phyloP scores from a whole-genome alignment of 2,329 filamentous ascomycete species.

The Colletotrichum cereale region DNA sequence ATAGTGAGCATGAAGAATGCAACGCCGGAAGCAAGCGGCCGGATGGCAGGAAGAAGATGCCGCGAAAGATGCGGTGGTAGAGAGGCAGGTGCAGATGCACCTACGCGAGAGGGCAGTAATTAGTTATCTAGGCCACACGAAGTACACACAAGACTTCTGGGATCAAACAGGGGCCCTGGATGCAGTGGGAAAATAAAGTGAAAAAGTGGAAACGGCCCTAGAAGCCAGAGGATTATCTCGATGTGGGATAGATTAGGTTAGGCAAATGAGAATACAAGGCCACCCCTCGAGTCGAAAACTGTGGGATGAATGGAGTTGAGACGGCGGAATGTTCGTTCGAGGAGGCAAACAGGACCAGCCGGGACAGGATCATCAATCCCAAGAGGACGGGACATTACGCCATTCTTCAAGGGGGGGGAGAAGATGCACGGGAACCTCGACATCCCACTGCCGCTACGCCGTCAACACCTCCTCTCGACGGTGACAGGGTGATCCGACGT shows the following conservation, averaged over 20 bases:
- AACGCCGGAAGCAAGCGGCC: slow-evolving; percentile 14
- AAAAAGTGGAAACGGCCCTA: slow-evolving; percentile 38
- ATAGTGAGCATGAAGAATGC: slow-evolving; percentile 9
- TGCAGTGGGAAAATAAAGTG: slow-evolving; percentile 5
- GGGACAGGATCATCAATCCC: not conserved
- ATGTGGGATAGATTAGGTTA: slow-evolving; percentile 23
- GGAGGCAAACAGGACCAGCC: not conserved
- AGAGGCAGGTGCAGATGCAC: slow-evolving; percentile 26
- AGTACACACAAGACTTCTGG: slow-evolving; percentile 33
- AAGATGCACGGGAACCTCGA: not conserved
- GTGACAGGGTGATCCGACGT: slow-evolving; percentile 31
- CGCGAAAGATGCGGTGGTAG: not conserved
- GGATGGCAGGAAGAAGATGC: slow-evolving; percentile 9
- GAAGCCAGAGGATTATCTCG: slow-evolving; percentile 17
- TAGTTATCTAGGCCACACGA: slow-evolving; percentile 34
- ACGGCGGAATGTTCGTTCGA: not conserved
- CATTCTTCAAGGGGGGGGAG: not conserved
- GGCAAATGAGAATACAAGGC: slow-evolving; percentile 33
- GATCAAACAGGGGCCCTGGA: slow-evolving; percentile 22
- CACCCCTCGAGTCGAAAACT: not conserved
- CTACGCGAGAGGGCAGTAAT: slow-evolving; percentile 1
- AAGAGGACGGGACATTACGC: slow-evolving; percentile 10
- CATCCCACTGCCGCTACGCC: not conserved
- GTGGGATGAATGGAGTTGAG: slow-evolving; percentile 2
- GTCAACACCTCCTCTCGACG: slow-evolving; percentile 11